Evolutionary conservation across 2,329 filamentous ascomycete genomes (phyloP).

Genomic region (Endocalyx cinctus): DNA sequence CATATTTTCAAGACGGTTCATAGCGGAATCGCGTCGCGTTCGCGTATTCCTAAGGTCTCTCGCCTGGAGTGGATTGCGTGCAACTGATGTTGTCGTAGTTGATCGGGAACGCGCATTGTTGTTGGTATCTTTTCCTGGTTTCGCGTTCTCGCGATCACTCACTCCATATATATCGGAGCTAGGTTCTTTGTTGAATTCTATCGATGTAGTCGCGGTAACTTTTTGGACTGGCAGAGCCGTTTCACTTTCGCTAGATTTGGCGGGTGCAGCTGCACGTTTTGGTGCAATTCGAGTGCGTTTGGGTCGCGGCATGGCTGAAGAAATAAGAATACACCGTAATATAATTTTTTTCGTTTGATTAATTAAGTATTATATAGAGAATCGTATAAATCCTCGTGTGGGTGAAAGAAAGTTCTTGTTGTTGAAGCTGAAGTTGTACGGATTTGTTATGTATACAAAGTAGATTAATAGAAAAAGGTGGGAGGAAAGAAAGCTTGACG

Average conservation of each 20-base stretch:
- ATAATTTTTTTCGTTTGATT: neutral
- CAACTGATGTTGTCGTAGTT: conserved; percentile 12
- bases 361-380: conserved; percentile 1
- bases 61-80: conserved; percentile 7
- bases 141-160: conserved; percentile 27
- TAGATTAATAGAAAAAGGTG: conserved; percentile 7
- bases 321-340: neutral
- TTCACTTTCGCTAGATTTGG: too few relatives aligned
- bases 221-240: conserved; percentile 18
- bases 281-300: conserved; percentile 19
- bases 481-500: conserved; percentile 12
- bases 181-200: conserved; percentile 8
- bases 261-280: too few relatives aligned
- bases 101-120: conserved; percentile 16
- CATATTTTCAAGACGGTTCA: conserved; percentile 26
- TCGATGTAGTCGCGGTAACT: conserved; percentile 10
- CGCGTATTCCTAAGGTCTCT: conserved; percentile 17
- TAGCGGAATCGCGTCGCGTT: conserved; percentile 24
- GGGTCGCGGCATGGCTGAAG: conserved; percentile 23
- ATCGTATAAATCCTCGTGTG: neutral
- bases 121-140: conserved; percentile 17
- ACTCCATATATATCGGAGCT: conserved; percentile 28
- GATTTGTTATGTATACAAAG: neutral
- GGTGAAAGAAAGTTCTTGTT: neutral
- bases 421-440: conserved; percentile 3